Conservation (phyloP, 2,329 filamentous ascomycete species). For the Neodidymelliopsis sp. region DNA sequence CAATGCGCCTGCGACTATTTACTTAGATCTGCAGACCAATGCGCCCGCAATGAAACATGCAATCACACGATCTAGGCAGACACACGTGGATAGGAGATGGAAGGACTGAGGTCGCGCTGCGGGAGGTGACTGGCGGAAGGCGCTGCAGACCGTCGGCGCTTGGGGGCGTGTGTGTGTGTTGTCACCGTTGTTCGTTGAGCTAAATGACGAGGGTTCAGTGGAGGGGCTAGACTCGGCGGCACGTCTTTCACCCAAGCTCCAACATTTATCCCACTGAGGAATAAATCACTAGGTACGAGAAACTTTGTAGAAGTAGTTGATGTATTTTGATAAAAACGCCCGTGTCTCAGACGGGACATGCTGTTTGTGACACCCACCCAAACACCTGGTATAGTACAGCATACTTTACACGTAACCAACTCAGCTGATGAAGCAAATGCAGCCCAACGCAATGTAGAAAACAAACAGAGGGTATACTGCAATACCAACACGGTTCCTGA, state of each 20-base stretch:
- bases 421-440: conserved; percentile 94
- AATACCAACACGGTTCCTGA: conserved; percentile 91
- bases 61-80: conserved; percentile 25
- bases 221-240: conserved; percentile 23
- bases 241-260: conserved; percentile 3
- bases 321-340: conserved; percentile 1
- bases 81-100: conserved; percentile 24
- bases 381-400: conserved; percentile 17
- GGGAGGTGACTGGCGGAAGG: conserved; percentile 31
- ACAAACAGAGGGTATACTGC: conserved; percentile 95
- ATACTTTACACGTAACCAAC: conserved; percentile 9
- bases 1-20: conserved; percentile 40
- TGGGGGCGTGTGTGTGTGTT: conserved; percentile 22
- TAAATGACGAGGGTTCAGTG: conserved; percentile 35
- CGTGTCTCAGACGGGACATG: conserved; percentile 9
- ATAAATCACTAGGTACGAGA: too few relatives aligned
- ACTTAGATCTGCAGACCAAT: conserved; percentile 31
- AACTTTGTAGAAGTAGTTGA: not conserved
- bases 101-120: conserved; percentile 24
- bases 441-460: conserved; percentile 92
- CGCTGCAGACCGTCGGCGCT: conserved; percentile 36
- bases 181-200: conserved; percentile 6
- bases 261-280: not conserved
- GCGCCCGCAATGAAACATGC: conserved; percentile 26
- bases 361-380: conserved; percentile 12